phyloP scores from a whole-genome alignment of 2,329 filamentous ascomycete species.

The Ceratocystis albifundus region DNA sequence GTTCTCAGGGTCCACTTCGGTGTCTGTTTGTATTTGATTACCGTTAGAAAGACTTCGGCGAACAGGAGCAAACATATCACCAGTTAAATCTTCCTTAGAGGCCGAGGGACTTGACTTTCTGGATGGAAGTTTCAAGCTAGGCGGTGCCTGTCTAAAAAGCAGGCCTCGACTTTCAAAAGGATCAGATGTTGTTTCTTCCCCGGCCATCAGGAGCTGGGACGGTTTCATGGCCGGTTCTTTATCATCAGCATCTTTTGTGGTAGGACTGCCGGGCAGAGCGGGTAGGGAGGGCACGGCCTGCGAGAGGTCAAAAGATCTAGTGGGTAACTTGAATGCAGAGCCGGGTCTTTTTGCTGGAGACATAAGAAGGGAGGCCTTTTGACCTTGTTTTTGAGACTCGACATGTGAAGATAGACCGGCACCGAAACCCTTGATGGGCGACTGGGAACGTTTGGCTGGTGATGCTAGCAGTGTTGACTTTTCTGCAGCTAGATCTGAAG shows the following conservation, averaged over 20 bases:
- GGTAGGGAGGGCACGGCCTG: slow-evolving; percentile 16
- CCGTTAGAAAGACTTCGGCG: slow-evolving; percentile 15
- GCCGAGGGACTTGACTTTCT: slow-evolving; percentile 12
- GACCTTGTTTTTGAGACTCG: slow-evolving; percentile 27
- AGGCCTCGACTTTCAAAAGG: slow-evolving; percentile 13
- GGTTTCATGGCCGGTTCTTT: slow-evolving; percentile 24
- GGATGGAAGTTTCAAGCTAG: slow-evolving; percentile 20
- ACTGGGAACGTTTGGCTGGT: slow-evolving; percentile 41
- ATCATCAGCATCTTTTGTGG: neutral
- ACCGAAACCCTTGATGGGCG: slow-evolving; percentile 34
- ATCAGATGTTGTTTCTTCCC: slow-evolving; percentile 26
- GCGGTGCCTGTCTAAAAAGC: slow-evolving; percentile 19
- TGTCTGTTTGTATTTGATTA: neutral
- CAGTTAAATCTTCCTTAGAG: slow-evolving; percentile 20
- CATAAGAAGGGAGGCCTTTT: slow-evolving; percentile 40
- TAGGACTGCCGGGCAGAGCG: neutral
- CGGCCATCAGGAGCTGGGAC: slow-evolving; percentile 32
- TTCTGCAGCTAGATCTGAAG: slow-evolving; percentile 27
- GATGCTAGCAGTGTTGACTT: slow-evolving; percentile 38
- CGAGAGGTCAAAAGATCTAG: slow-evolving; percentile 15
- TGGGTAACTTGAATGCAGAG: slow-evolving; percentile 20
- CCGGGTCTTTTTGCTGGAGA: slow-evolving; percentile 41
- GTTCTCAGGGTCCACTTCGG: slow-evolving; percentile 21
- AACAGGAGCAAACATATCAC: slow-evolving; percentile 23
- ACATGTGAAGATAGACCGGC: slow-evolving; percentile 24